A percentile compares a stretch with the other conserved stretches of the same genome.
These are phyloP conservation scores for Komagataella ulmi DNA, from an alignment of 805 yeast species.

Conservation along the genomic window DNA sequence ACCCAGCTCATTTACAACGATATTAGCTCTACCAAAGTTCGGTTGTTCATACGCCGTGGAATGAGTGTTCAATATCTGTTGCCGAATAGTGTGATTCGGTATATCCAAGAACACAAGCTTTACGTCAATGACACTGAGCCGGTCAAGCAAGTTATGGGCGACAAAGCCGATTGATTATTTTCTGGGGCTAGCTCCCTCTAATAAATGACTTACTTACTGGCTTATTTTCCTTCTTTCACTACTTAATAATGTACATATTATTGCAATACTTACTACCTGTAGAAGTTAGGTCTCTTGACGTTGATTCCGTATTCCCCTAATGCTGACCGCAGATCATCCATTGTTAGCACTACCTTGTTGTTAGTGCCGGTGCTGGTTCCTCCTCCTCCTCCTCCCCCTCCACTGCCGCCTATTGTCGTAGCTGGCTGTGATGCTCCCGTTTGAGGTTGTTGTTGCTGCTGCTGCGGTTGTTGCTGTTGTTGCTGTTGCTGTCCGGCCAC, in stretches of 20 bases:
- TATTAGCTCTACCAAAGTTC: conserved; percentile 87
- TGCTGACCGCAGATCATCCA: conserved; percentile 89
- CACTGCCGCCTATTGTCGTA: conserved; percentile 2
- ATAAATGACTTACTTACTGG: conserved; percentile 7
- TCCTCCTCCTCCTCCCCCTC: conserved; percentile 7
- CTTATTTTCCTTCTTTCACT: neutral
- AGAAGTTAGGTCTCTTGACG: conserved; percentile 85
- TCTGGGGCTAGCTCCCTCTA: conserved; percentile 87
- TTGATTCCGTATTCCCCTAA: conserved; percentile 76
- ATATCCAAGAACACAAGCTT: conserved; percentile 83
- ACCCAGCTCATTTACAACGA: conserved; percentile 95
- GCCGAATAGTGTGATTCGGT: conserved; percentile 90
- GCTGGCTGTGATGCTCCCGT: conserved; percentile 6
- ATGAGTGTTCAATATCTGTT: conserved; percentile 93
- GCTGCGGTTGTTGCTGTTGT: conserved; percentile 6
- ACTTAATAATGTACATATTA: neutral
- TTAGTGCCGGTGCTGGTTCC: conserved; percentile 8
- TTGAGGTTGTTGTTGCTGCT: conserved; percentile 1
- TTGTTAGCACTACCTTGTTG: conserved; percentile 69
- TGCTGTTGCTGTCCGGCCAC: conserved; percentile 44
- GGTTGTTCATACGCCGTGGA: conserved; percentile 83
- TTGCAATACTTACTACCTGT: conserved; percentile 34
- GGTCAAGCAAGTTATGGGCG: conserved; percentile 67
- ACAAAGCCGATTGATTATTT: conserved; percentile 23
- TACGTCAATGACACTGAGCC: conserved; percentile 85